phyloP scores from a whole-genome alignment of 495 filamentous ascomycete species.

The Bacidia gigantensis region DNA sequence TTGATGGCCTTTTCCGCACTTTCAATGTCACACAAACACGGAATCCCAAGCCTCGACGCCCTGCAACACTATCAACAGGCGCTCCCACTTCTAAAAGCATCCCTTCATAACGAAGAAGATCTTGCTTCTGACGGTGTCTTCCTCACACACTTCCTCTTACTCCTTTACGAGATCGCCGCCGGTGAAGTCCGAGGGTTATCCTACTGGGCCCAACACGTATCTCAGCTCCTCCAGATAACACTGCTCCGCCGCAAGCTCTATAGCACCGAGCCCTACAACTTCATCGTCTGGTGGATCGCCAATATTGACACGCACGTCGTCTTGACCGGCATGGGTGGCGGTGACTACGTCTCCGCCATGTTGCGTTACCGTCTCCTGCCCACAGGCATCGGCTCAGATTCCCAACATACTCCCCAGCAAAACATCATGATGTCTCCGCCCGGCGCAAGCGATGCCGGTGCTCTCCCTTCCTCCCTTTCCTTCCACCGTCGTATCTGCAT shows the following conservation, averaged over 20 bases:
- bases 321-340: conserved; percentile 38
- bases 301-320: conserved; percentile 43
- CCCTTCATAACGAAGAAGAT: conserved; percentile 32
- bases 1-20: conserved; percentile 47
- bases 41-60: conserved; percentile 32
- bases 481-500: conserved; percentile 32
- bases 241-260: conserved; percentile 32
- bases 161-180: conserved; percentile 44
- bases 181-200: conserved; percentile 32
- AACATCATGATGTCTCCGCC: neutral
- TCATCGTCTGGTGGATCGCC: conserved; percentile 42
- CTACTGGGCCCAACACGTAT: conserved; percentile 43
- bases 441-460: neutral
- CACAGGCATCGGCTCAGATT: conserved; percentile 14
- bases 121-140: conserved; percentile 44
- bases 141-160: conserved; percentile 45
- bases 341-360: conserved; percentile 36
- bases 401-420: neutral
- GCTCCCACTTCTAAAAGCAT: conserved; percentile 34
- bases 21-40: conserved; percentile 36
- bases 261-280: conserved; percentile 35
- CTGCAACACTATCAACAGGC: conserved; percentile 44
- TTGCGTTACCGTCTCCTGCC: conserved; percentile 38
- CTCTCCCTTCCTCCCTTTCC: conserved; percentile 29
- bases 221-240: conserved; percentile 38